Evolutionary conservation across 345 rosid species (phyloP), one percentile per base, ranked within the genome.

Genomic region (Brassica carinata): DNA sequence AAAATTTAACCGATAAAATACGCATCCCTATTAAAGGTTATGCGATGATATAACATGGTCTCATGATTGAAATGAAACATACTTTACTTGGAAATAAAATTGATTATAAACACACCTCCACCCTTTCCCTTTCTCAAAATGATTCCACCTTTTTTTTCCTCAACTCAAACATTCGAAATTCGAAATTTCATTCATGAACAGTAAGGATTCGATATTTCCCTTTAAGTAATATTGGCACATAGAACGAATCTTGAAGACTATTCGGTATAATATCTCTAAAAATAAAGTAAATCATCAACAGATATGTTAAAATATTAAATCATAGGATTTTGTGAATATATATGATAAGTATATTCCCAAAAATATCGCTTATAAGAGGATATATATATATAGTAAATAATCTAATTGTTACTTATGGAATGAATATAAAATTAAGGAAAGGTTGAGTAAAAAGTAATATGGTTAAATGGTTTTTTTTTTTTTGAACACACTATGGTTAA

Each of bases 1-100:
- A 23, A 23, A 23, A 23, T 23, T 23, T 23, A 23, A 23, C 26
- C 26, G 26, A 23, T 23, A 23, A 23, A 23, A 23, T 23, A 23
- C 26, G 26, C 26, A 23, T 23, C 26, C 26, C 26, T 23, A 23
- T 23, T 23, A 23, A 34, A 5, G 26, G 17, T 2, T 36, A 13
- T 72, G 45, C 40, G n/a, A 36, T 8, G 70, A 69, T 15, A 69
- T 64, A 75, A 74, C 79, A 80, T 80, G 83, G 76, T 80, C 76
- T 75, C 79, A 75, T 75, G 62, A 80, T 80, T 79, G 26, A 23
- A 23, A 23, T 64, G 34, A 70, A 69, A 63, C 72, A 63, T 36
- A 63, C 71, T 75, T 80, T 75, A 80, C 67, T 66, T 74, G 55
- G 19, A 31, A 31, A 73, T n/a, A 19, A 65, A 79, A 72, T 8